Evolutionary conservation across 345 rosid genomes (phyloP).

Genomic region (Pistacia integerrima): DNA sequence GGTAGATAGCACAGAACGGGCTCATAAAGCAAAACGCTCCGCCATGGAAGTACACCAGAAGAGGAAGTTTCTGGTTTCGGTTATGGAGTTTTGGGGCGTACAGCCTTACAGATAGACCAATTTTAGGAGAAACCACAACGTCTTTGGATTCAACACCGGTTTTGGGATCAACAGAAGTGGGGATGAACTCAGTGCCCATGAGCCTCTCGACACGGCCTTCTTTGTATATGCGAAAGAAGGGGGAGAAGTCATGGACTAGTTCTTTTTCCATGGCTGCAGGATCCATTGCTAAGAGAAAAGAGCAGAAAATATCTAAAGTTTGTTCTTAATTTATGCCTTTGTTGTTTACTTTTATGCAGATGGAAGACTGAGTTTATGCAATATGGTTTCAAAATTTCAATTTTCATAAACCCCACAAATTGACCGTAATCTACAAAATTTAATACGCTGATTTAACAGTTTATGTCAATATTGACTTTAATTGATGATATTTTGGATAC

Average conservation of each 20-base stretch:
- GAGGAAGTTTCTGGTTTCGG: conserved; percentile 34
- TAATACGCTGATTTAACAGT: too few relatives aligned
- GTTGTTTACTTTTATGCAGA: too few relatives aligned
- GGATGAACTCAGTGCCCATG: conserved; percentile 28
- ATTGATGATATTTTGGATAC: too few relatives aligned
- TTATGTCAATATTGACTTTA: too few relatives aligned
- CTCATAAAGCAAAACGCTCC: conserved; percentile 34
- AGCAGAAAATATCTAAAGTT: conserved; percentile 12
- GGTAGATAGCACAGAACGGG: conserved; percentile 32
- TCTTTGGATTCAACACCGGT: conserved; percentile 48
- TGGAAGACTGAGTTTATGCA: too few relatives aligned
- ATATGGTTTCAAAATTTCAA: too few relatives aligned
- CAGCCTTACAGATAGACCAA: conserved; percentile 33
- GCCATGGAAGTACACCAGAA: conserved; percentile 42
- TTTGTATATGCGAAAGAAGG: conserved; percentile 38
- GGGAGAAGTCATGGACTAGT: conserved; percentile 38
- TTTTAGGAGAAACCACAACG: conserved; percentile 21
- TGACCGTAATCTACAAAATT: too few relatives aligned
- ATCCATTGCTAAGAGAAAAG: background rate
- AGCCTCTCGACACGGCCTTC: conserved; percentile 61
- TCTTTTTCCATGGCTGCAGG: conserved; percentile 35
- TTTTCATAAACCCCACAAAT: too few relatives aligned
- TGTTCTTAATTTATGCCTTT: conserved; percentile 14
- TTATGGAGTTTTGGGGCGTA: conserved; percentile 33
- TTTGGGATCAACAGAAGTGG: conserved; percentile 40